Percentiles rank a stretch among this genome's conserved stretches.
phyloP scores from a whole-genome alignment of 495 filamentous ascomycete genomes.

The Geoglossum glabrum region DNA sequence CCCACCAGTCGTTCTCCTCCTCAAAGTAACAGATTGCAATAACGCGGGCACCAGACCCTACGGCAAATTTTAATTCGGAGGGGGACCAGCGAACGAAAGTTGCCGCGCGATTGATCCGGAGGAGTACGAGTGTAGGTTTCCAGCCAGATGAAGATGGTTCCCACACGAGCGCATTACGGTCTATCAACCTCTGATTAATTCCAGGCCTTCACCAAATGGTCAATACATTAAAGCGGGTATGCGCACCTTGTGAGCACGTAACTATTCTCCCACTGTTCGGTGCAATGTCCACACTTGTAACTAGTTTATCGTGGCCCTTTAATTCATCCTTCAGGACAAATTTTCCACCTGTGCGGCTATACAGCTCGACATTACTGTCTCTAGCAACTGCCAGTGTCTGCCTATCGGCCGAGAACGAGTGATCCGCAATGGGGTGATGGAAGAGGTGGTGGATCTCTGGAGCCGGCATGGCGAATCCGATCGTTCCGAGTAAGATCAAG shows the following conservation, averaged over 20 bases:
- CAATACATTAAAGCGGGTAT: not conserved
- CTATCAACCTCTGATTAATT: slow-evolving; percentile 25
- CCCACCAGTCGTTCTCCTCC: slow-evolving; percentile 99
- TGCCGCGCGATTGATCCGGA: slow-evolving; percentile 90
- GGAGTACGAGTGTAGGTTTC: slow-evolving; percentile 91
- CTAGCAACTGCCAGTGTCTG: slow-evolving; percentile 76
- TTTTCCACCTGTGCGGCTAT: slow-evolving; percentile 47
- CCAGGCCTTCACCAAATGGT: not conserved
- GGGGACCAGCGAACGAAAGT: slow-evolving; percentile 97
- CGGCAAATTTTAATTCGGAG: slow-evolving; percentile 89
- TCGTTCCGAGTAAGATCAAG: slow-evolving; percentile 5
- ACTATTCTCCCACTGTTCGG: slow-evolving; percentile 79
- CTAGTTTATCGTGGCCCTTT: slow-evolving; percentile 87
- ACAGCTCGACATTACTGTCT: slow-evolving; percentile 82
- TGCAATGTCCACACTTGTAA: slow-evolving; percentile 91
- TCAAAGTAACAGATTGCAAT: slow-evolving; percentile 99
- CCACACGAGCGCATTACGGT: slow-evolving; percentile 96
- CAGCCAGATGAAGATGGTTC: slow-evolving; percentile 76
- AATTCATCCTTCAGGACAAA: slow-evolving; percentile 81
- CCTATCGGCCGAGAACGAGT: slow-evolving; percentile 89
- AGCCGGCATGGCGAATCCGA: slow-evolving; percentile 39
- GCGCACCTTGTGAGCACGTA: slow-evolving; percentile 80
- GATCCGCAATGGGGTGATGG: slow-evolving; percentile 87
- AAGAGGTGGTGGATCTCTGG: slow-evolving; percentile 94
- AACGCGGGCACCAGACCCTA: slow-evolving; percentile 83